A percentile compares a stretch with the other conserved stretches of the same genome.
Evolutionary conservation across 1,284 basidiomycete genomes (phyloP).

Genomic region (Fomitopsis schrenkii): DNA sequence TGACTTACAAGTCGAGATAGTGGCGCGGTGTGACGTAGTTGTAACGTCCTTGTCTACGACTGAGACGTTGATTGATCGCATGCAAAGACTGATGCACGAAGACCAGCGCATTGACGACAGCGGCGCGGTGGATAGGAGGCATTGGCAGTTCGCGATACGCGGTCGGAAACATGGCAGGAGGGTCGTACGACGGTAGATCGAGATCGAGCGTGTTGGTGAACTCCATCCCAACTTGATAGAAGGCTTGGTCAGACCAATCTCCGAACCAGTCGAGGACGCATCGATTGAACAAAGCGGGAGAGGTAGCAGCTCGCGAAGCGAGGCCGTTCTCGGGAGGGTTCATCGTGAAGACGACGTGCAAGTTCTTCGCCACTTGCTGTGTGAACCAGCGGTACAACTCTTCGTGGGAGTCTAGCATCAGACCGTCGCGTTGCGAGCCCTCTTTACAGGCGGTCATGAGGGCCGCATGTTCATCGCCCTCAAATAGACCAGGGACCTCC

Average conservation of each 20-base stretch:
- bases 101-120: constrained; percentile 92
- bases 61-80: constrained; percentile 85
- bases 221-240: constrained; percentile 95
- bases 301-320: constrained; percentile 94
- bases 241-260: constrained; percentile 96
- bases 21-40: constrained; percentile 98
- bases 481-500: constrained; percentile 98
- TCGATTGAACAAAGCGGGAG: constrained; percentile 96
- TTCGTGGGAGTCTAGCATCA: constrained; percentile 98
- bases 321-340: constrained; percentile 96
- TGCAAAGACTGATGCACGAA: constrained; percentile 91
- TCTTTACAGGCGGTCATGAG: constrained; percentile 99
- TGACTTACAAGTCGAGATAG: constrained; percentile 95
- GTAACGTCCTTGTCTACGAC: constrained; percentile 88
- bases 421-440: constrained; percentile 93
- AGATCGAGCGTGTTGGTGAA: constrained; percentile 91
- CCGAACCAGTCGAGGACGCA: constrained; percentile 99
- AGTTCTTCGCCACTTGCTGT: constrained; percentile 92
- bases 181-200: constrained; percentile 75
- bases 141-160: constrained; percentile 80
- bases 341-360: constrained; percentile 99
- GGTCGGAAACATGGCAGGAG: constrained; percentile 82
- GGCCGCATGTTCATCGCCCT: constrained; percentile 95
- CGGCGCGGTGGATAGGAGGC: constrained; percentile 82
- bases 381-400: constrained; percentile 98